Evolutionary conservation across 345 rosid species (phyloP).

Genomic region (Arabis hirsuta): DNA sequence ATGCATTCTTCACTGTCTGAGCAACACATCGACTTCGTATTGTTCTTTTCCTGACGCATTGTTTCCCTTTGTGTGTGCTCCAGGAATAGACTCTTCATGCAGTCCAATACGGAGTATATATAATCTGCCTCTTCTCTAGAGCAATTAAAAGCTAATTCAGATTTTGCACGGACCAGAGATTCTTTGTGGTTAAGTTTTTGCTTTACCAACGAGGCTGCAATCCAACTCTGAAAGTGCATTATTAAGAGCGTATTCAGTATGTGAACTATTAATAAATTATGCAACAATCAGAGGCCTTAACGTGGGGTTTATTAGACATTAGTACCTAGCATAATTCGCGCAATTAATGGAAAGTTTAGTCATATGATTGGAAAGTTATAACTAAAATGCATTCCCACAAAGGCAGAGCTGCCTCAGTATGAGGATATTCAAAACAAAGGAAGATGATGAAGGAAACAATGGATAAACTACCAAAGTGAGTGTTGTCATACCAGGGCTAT

Average conservation of each 20-base stretch:
- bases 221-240: conserved; percentile 73
- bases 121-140: conserved; percentile 64
- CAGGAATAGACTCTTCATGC: conserved; percentile 66
- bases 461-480: conserved; percentile 27
- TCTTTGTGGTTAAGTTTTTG: conserved; percentile 63
- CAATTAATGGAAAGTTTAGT: neutral
- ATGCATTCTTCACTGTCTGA: conserved; percentile 43
- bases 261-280: conserved; percentile 23
- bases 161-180: conserved; percentile 70
- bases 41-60: conserved; percentile 32
- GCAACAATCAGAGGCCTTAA: conserved; percentile 28
- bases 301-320: conserved; percentile 17
- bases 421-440: neutral
- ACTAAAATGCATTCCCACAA: conserved; percentile 23
- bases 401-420: conserved; percentile 2
- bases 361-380: conserved; percentile 1
- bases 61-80: conserved; percentile 32
- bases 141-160: conserved; percentile 66
- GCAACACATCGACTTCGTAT: conserved; percentile 37
- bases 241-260: conserved; percentile 20
- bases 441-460: conserved; percentile 26
- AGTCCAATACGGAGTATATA: conserved; percentile 58
- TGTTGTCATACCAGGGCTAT: conserved; percentile 72
- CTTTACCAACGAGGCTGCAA: conserved; percentile 71
- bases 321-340: conserved; percentile 23